Percentiles rank a stretch among this genome's conserved stretches.
Conservation (phyloP, 2,329 filamentous ascomycete genomes). For the Stemphylium beticola region DNA sequence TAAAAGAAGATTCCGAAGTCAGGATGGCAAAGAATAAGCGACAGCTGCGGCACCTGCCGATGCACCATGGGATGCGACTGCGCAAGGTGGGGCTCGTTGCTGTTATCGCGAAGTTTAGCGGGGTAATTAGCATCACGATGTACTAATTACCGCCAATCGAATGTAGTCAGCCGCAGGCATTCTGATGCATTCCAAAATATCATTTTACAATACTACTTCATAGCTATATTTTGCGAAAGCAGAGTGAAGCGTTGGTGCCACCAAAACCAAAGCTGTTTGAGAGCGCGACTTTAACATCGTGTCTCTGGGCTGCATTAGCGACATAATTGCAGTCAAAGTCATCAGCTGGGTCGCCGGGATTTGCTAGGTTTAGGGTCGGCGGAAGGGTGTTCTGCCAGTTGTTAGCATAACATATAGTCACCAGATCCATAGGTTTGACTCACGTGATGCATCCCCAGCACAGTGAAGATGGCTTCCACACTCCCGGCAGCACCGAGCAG, state of each 20-base stretch:
- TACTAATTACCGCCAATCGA: conserved; percentile 16
- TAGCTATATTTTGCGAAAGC: conserved; percentile 64
- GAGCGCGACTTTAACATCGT: conserved; percentile 73
- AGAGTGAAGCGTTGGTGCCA: conserved; percentile 90
- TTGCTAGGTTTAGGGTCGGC: conserved; percentile 82
- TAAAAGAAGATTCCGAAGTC: not conserved
- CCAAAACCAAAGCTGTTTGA: conserved; percentile 99
- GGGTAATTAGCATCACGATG: conserved; percentile 23
- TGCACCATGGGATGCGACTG: conserved; percentile 21
- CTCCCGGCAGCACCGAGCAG: conserved; percentile 89
- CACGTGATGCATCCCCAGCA: conserved; percentile 80
- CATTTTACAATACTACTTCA: not conserved
- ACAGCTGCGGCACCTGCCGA: not conserved
- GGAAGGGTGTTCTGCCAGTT: conserved; percentile 72
- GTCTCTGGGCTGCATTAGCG: conserved; percentile 71
- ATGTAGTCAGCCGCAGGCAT: too few relatives aligned
- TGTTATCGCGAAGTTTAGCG: conserved; percentile 25
- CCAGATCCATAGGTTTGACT: conserved; percentile 40
- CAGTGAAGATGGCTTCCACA: conserved; percentile 84
- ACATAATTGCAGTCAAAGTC: conserved; percentile 87
- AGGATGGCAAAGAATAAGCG: not conserved
- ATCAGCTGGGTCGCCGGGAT: conserved; percentile 63
- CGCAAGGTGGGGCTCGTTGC: conserved; percentile 25
- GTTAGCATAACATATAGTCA: conserved; percentile 19
- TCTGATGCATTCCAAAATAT: not conserved